These are phyloP conservation scores for Colletotrichum agaves DNA, from an alignment of 2,329 filamentous ascomycete species.

Conservation along the genomic window DNA sequence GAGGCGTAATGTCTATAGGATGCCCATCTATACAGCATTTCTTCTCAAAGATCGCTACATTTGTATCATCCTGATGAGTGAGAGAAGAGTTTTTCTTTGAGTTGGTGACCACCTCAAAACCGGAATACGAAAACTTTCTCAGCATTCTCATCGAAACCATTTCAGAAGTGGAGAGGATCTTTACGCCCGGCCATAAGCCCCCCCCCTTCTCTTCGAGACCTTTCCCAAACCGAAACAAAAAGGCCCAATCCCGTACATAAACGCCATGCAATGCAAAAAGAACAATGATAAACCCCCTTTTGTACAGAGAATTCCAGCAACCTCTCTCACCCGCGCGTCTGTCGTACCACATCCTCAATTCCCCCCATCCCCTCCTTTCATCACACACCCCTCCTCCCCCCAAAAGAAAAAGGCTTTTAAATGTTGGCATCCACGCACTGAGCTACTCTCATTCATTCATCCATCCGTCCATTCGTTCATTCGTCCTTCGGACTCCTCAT, in stretches of 20 bases:
- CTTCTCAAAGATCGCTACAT: neutral
- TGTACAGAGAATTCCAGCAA: neutral
- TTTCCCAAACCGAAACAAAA: neutral
- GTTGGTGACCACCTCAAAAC: neutral
- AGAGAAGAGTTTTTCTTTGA: no score
- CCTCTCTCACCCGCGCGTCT: neutral
- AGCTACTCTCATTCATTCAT: no score
- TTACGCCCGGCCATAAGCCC: neutral
- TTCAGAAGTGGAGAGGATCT: neutral
- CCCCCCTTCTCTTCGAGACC: neutral
- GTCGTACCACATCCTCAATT: neutral
- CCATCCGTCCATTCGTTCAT: conserved; percentile 38
- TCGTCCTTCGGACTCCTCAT: conserved; percentile 82
- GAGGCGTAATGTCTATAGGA: neutral
- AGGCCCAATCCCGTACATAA: conserved; percentile 7
- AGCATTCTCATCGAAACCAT: neutral
- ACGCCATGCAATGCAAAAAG: conserved; percentile 40
- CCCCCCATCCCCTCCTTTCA: conserved; percentile 6
- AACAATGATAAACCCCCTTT: neutral
- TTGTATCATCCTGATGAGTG: no score
- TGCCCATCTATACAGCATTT: no score
- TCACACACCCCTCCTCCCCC: neutral
- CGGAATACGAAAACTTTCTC: neutral
- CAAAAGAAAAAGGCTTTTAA: no score
- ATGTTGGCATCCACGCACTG: no score